phyloP scores from a whole-genome alignment of 2,329 filamentous ascomycete genomes.

The Fusarium transvaalense region DNA sequence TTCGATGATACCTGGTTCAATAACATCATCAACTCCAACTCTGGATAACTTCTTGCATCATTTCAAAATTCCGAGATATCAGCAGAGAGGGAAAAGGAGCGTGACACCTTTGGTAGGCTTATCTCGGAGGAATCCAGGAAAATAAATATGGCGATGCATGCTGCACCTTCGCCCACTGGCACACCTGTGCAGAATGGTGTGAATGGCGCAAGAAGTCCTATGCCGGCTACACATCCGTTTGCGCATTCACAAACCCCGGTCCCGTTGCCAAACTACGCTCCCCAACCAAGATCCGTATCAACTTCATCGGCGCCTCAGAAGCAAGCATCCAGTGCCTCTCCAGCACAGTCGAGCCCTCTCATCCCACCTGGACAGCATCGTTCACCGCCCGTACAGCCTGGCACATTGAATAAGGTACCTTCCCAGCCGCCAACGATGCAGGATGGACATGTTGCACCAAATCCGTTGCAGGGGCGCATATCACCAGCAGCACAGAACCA shows the following conservation, averaged over 20 bases:
- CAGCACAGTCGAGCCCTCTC: conserved; percentile 10
- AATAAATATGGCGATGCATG: conserved; percentile 24
- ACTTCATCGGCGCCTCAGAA: conserved; percentile 4
- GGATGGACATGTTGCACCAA: neutral
- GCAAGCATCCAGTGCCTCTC: conserved; percentile 1
- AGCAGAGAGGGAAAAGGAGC: conserved; percentile 5
- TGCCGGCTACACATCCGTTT: conserved; percentile 1
- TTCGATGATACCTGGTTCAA: conserved; percentile 1
- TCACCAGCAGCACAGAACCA: conserved; percentile 6
- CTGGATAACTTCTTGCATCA: conserved; percentile 23
- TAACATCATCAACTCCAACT: neutral
- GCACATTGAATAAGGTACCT: neutral
- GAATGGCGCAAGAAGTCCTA: conserved; percentile 21
- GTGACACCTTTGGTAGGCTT: conserved; percentile 9
- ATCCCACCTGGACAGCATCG: conserved; percentile 11
- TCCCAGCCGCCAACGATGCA: conserved; percentile 11
- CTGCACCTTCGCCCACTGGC: conserved; percentile 5
- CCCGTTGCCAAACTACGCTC: conserved; percentile 24
- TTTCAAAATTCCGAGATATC: conserved; percentile 1
- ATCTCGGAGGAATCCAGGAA: conserved; percentile 8
- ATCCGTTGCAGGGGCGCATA: neutral
- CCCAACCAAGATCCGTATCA: conserved; percentile 22
- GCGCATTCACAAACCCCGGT: conserved; percentile 14
- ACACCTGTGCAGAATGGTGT: conserved; percentile 14
- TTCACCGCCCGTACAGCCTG: conserved; percentile 26